Base-by-base conservation (phyloP, 768 basidiomycete species). In the Xerocomellus amylosporus region DNA sequence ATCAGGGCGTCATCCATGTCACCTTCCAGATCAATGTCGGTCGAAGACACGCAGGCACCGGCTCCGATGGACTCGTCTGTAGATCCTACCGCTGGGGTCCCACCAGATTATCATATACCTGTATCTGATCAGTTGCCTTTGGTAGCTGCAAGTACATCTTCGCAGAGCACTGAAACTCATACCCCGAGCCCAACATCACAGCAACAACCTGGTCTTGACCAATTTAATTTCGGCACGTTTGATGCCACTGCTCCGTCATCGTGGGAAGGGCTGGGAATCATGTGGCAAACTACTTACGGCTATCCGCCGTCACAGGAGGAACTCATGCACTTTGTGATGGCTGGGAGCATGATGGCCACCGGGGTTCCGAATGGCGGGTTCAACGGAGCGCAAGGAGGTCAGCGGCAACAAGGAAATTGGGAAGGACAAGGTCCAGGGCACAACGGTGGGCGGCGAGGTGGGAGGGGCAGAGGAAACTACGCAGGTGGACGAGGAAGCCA, bases 241-340 rank as follows among this genome's bases (percentile, higher is more conserved):
- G 81, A 92, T 76, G 84, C 83, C 51, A 85, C 85, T 28, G 77
- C 80, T 41, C 80, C 91, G 50, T 70, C 80, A 49, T 85, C 88
- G 68, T 94, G 92, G 92, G 84, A 87, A 75, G 79, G 81, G 53
- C 80, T 94, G 55, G 87, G 87, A 68, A 83, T 82, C 66, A 84
- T 89, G 77, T 93, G 88, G 88, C 72, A 78, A 66, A 75, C 77
- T 52, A 85, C 87, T 49, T 72, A 87, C 69, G 87, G 88, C 39
- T 78, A 80, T 63, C 46, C 75, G 60, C 90, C 90, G 28, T 79
- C 87, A 53, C 84, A 86, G 63, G 85, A 90, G 63, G 79, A 91
- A 64, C 79, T 92, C 60, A 84, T 90, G 84, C 79, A 84, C 69
- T 88, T 86, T 66, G 77, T 88, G 58, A 77, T 87, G 77, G 54